Conservation (phyloP, 495 filamentous ascomycete species). For the Aspergillus steynii region DNA sequence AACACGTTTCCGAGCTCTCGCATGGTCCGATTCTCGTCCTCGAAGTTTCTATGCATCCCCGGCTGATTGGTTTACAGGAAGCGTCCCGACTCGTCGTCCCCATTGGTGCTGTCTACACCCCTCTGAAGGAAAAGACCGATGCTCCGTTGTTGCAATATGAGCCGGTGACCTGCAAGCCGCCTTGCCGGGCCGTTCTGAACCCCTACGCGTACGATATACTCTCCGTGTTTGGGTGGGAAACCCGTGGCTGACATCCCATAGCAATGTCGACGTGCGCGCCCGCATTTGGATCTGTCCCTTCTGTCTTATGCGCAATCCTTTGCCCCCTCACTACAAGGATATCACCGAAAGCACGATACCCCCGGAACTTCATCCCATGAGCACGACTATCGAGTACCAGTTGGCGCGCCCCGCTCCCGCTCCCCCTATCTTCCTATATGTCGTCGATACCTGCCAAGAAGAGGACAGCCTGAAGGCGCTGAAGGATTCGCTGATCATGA, state of each 20-base stretch:
- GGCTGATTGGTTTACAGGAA: constrained; percentile 62
- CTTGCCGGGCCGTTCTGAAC: constrained; percentile 94
- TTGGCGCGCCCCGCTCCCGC: constrained; percentile 89
- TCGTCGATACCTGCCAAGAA: constrained; percentile 98
- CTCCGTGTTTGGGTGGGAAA: constrained; percentile 2
- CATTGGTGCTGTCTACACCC: constrained; percentile 95
- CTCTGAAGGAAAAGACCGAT: constrained; percentile 91
- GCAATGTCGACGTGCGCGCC: constrained; percentile 93
- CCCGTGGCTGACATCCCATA: constrained; percentile 39
- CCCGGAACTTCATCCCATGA: constrained; percentile 87
- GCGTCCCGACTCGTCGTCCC: constrained; percentile 95
- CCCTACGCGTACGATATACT: constrained; percentile 78
- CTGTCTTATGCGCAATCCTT: constrained; percentile 90
- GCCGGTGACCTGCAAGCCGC: constrained; percentile 94
- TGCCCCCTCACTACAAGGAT: constrained; percentile 98
- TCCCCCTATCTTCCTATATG: constrained; percentile 95
- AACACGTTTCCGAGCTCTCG: constrained; percentile 98
- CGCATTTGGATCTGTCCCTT: constrained; percentile 98
- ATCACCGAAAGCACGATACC: constrained; percentile 94
- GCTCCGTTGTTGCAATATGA: constrained; percentile 92
- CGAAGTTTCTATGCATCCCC: constrained; percentile 8
- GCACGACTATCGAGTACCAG: constrained; percentile 97
- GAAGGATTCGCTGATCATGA: constrained; percentile 97
- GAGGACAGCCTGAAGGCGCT: constrained; percentile 94
- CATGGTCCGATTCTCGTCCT: constrained; percentile 62